These are phyloP conservation scores for Furcasterigmium sp. DNA, from an alignment of 2,329 filamentous ascomycete species.

Conservation along the genomic window DNA sequence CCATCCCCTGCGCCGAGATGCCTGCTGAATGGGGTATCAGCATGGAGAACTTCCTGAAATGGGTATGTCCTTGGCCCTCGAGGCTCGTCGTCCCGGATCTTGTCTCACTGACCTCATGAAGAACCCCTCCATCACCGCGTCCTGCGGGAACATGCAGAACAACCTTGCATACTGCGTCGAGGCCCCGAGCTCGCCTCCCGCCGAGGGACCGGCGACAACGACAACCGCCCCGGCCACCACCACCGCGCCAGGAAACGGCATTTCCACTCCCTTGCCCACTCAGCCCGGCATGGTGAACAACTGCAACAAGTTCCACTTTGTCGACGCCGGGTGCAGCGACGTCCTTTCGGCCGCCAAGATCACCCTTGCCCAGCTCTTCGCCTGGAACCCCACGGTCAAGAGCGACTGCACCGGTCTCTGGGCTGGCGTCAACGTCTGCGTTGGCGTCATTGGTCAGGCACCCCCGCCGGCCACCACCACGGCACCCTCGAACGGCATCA, in stretches of 20 bases:
- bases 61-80: not conserved
- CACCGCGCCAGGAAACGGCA: not conserved
- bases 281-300: constrained; percentile 11
- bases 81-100: not conserved
- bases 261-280: constrained; percentile 12
- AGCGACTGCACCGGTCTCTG: constrained; percentile 8
- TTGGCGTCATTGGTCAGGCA: not conserved
- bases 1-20: constrained; percentile 1
- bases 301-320: constrained; percentile 15
- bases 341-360: constrained; percentile 2
- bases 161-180: constrained; percentile 2
- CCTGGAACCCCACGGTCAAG: constrained; percentile 10
- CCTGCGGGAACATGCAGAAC: not conserved
- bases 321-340: constrained; percentile 3
- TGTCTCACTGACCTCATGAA: not conserved
- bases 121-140: constrained; percentile 1
- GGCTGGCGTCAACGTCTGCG: constrained; percentile 7
- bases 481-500: constrained; percentile 12
- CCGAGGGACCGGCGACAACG: not conserved
- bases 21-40: not conserved
- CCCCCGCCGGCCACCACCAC: not conserved
- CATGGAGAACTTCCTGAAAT: not conserved
- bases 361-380: constrained; percentile 18
- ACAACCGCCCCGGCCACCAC: not conserved
- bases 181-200: not conserved